Percentiles rank a stretch among this genome's conserved stretches.
phyloP scores from a whole-genome alignment of 129 eudicot genomes.

The Helichrysum umbraculigerum region DNA sequence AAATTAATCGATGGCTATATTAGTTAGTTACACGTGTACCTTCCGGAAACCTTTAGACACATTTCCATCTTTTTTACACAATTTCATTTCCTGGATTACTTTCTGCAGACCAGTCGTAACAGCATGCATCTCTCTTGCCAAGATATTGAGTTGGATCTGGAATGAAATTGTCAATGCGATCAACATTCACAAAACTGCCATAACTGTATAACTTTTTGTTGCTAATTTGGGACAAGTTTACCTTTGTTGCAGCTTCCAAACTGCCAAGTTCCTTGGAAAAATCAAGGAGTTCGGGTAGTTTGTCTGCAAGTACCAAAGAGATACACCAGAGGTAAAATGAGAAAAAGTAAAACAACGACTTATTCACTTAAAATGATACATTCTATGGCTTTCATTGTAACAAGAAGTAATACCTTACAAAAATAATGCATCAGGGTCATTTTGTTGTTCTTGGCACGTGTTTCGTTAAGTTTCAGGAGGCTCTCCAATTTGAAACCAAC shows the following conservation, averaged over 20 bases:
- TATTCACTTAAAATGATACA: neutral
- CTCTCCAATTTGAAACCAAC: slow-evolving; percentile 92
- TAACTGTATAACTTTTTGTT: neutral
- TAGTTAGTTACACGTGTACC: slow-evolving; percentile 37
- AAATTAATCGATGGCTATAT: neutral
- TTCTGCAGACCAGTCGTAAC: slow-evolving; percentile 80
- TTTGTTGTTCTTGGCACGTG: slow-evolving; percentile 88
- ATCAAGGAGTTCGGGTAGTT: slow-evolving; percentile 91
- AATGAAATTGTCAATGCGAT: slow-evolving; percentile 14
- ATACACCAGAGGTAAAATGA: slow-evolving; percentile 18
- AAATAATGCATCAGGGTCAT: slow-evolving; percentile 98
- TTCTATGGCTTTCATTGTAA: neutral
- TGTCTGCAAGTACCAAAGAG: slow-evolving; percentile 74
- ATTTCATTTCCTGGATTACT: slow-evolving; percentile 71
- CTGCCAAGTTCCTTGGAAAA: slow-evolving; percentile 79
- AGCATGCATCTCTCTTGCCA: slow-evolving; percentile 90
- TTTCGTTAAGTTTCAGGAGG: slow-evolving; percentile 89
- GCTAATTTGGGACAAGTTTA: slow-evolving; percentile 24
- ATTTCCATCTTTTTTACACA: slow-evolving; percentile 84
- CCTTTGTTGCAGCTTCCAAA: slow-evolving; percentile 92
- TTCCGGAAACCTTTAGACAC: slow-evolving; percentile 60
- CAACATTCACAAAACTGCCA: neutral
- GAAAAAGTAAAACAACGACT: slow-evolving; percentile 4
- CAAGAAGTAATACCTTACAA: slow-evolving; percentile 67
- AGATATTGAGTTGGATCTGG: slow-evolving; percentile 70